Percentiles rank a stretch among this genome's conserved stretches.
Evolutionary conservation across 2,329 filamentous ascomycete genomes (phyloP).

Genomic region (Thelonectria rubi): DNA sequence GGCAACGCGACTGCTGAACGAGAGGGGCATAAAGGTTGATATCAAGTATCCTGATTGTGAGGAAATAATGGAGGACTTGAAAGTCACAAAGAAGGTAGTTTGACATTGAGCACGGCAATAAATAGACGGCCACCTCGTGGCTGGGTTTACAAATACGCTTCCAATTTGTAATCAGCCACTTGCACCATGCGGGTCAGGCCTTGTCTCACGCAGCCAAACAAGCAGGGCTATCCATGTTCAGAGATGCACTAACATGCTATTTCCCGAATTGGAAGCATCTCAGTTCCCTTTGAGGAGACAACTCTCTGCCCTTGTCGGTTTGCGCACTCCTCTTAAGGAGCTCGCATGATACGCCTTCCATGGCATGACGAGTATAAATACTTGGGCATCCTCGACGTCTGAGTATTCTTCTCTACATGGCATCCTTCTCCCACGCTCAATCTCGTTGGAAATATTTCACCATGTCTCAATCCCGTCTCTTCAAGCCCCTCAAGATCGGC

Average conservation of each 20-base stretch:
- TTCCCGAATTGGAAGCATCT: slow-evolving; percentile 6
- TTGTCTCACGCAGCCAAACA: too few species aligned
- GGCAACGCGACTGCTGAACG: background rate
- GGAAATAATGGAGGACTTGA: too few species aligned
- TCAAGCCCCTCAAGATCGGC: slow-evolving; percentile 55
- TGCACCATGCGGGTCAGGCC: background rate
- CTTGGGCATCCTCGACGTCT: background rate
- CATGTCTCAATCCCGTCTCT: slow-evolving; percentile 47
- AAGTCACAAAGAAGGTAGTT: too few species aligned
- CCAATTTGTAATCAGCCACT: slow-evolving; percentile 9
- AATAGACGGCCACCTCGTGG: too few species aligned
- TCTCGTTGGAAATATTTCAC: background rate
- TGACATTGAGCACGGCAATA: too few species aligned
- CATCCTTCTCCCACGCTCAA: background rate
- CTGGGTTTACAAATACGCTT: too few species aligned
- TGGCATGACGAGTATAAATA: slow-evolving; percentile 2
- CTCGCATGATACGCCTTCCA: background rate
- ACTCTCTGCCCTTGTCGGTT: background rate
- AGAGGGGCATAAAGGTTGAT: too few species aligned
- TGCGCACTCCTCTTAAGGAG: background rate
- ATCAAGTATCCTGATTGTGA: too few species aligned
- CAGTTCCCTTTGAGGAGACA: slow-evolving; percentile 2
- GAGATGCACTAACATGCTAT: background rate
- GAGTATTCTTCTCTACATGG: background rate
- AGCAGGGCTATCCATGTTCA: background rate